Conservation (phyloP, 75 land plant genomes). For the Selaginella moellendorffii region DNA sequence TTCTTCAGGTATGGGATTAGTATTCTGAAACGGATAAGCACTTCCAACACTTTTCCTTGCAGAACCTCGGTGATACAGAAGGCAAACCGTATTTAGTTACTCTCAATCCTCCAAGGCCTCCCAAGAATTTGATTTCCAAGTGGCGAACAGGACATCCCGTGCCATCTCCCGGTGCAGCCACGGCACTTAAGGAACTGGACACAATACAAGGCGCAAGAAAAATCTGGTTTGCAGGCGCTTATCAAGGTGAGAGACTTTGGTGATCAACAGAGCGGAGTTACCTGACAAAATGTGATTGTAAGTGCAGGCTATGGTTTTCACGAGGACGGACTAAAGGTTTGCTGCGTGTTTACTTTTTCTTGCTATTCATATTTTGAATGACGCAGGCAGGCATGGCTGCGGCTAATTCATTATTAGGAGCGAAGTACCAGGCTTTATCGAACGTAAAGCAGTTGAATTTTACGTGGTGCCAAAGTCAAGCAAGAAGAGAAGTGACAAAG, state of each 20-base stretch:
- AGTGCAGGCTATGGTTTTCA: conserved; percentile 85
- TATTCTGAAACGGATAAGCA: not conserved
- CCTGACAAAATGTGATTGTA: not conserved
- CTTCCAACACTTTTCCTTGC: conserved; percentile 10
- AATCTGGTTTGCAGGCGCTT: conserved; percentile 95
- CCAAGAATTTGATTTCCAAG: conserved; percentile 33
- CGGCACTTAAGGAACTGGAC: conserved; percentile 51
- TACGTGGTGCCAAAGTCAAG: conserved; percentile 43
- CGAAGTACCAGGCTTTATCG: conserved; percentile 17
- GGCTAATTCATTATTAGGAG: conserved; percentile 48
- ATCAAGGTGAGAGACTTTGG: conserved; percentile 44
- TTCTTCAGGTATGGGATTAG: conserved; percentile 53
- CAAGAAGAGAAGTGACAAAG: conserved; percentile 40
- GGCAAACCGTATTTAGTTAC: conserved; percentile 72
- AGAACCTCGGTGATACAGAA: conserved; percentile 67
- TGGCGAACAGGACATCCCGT: conserved; percentile 89
- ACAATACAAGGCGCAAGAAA: conserved; percentile 72
- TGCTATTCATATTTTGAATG: conserved; percentile 1
- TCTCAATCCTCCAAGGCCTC: conserved; percentile 53
- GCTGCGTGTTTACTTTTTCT: not conserved
- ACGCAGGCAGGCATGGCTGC: conserved; percentile 63
- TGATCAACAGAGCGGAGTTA: not conserved
- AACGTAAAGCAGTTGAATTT: conserved; percentile 52
- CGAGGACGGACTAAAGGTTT: conserved; percentile 97
- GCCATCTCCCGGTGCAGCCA: conserved; percentile 76